Percentiles rank a stretch among this genome's conserved stretches.
Evolutionary conservation across 2,329 filamentous ascomycete species (phyloP).

Genomic region (Diaporthe helianthi): DNA sequence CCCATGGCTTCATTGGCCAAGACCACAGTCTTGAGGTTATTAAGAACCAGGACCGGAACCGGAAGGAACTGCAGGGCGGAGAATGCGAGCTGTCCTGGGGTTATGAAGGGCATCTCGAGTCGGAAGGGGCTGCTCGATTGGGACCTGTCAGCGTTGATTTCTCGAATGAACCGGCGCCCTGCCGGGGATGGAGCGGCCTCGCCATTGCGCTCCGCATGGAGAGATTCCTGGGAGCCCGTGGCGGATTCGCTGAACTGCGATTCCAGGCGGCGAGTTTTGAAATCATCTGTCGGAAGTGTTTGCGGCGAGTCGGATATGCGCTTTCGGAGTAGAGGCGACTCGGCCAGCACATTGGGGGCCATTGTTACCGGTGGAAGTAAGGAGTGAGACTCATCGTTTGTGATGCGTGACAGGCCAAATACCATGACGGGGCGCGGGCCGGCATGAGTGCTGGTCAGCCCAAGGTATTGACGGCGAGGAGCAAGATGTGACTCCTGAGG

Average conservation of each 20-base stretch:
- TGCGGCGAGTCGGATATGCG: conserved; percentile 4
- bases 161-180: conserved; percentile 35
- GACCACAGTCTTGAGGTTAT: conserved; percentile 71
- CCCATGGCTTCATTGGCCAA: conserved; percentile 80
- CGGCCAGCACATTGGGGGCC: conserved; percentile 10
- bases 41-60: conserved; percentile 73
- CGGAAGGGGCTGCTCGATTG: conserved; percentile 44
- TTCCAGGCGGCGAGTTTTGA: not conserved
- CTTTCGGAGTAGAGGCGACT: conserved; percentile 5
- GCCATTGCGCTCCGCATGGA: not conserved
- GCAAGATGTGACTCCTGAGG: not conserved
- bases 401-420: conserved; percentile 12
- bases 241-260: not conserved
- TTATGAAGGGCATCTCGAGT: conserved; percentile 53
- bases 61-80: conserved; percentile 77
- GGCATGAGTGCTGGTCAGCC: conserved; percentile 22
- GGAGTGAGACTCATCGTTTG: conserved; percentile 26
- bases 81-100: conserved; percentile 65
- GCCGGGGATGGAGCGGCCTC: conserved; percentile 4
- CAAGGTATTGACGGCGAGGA: not conserved
- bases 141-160: conserved; percentile 24
- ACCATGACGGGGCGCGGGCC: conserved; percentile 24
- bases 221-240: not conserved
- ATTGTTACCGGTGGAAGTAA: conserved; percentile 11
- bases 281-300: not conserved